These are phyloP conservation scores for Suillus brevipes DNA, from an alignment of 768 basidiomycete species.

Conservation along the genomic window DNA sequence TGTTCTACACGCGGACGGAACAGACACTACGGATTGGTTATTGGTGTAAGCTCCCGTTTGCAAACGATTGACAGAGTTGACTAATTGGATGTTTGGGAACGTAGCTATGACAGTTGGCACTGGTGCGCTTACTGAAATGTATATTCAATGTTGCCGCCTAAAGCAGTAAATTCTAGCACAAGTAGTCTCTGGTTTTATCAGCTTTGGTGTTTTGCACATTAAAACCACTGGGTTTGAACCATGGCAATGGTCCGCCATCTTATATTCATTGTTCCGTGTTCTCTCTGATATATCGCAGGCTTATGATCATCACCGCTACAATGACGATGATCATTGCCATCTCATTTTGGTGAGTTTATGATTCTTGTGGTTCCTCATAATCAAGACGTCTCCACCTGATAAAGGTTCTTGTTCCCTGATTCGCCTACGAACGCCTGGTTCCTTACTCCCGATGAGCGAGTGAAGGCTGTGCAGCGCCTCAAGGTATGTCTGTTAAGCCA, in stretches of 20 bases:
- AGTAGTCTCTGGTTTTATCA: background rate
- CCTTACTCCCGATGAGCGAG: background rate
- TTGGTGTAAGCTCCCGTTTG: background rate
- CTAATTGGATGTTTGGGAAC: background rate
- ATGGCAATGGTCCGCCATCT: background rate
- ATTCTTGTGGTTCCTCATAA: background rate
- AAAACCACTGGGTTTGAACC: background rate
- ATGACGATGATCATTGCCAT: constrained; percentile 51
- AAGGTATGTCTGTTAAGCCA: background rate
- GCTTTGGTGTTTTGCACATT: background rate
- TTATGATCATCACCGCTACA: constrained; percentile 64
- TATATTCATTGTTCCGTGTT: constrained; percentile 8
- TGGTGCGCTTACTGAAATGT: background rate
- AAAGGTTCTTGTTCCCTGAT: background rate
- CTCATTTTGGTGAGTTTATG: constrained; percentile 46
- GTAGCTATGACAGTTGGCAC: background rate
- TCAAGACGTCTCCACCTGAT: background rate
- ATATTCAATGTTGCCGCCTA: background rate
- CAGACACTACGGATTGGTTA: background rate
- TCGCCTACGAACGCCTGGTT: background rate
- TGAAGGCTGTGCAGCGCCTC: background rate
- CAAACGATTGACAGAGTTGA: background rate
- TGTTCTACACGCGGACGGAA: background rate
- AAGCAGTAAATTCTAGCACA: background rate
- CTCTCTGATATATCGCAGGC: constrained; percentile 33